Evolutionary conservation across 73 alveolate genomes (phyloP), one percentile per base, ranked within the genome.

Genomic region (Durusdinium trenchii): DNA sequence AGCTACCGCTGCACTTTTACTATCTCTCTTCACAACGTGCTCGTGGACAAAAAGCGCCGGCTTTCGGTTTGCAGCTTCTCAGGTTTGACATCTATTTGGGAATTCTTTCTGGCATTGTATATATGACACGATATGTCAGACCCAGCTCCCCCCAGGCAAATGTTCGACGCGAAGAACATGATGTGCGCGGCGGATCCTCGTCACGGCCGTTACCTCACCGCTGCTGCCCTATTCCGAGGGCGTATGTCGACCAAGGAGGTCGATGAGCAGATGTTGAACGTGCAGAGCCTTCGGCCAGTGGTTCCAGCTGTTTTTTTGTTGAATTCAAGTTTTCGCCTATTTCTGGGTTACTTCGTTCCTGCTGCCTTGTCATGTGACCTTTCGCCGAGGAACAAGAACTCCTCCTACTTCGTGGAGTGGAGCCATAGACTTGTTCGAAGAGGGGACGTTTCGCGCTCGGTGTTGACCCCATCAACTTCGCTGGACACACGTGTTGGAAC

Each of bases 191-290:
- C 95, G 12, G 95, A 86, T 36, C 95, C 95, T 26, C 79, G 82
- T 36, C 95, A 57, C 45, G 99, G 99, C 87, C 99, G 99, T 99
- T 99, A 99, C 99, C 96, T 99, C 98, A 99, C 99, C 82, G 99
- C 99, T 94, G 99, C 99, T 47, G 99, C 99, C 81, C 99, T 99
- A 99, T 99, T 99, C 99, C 99, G 99, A 99, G 95, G 95, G 43
- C 54, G 99, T 95, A 99, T 99, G 99, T 99, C 99, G 50, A 99
- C 99, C 85, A 99, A 99, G 83, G 95, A 86, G 30, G 95, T 86
- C 35, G 95, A 86, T 43, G 95, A 52, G 82, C 95, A 86, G 42
- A 86, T 86, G 83, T 42, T 86, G 0, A 60, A 52, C 35, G 95
- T 86, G 62, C 91, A 81, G 46, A 75, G 40, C 85, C n/a, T 38